phyloP scores from a whole-genome alignment of 2,329 filamentous ascomycete species.

The Fonsecaea nubica region DNA sequence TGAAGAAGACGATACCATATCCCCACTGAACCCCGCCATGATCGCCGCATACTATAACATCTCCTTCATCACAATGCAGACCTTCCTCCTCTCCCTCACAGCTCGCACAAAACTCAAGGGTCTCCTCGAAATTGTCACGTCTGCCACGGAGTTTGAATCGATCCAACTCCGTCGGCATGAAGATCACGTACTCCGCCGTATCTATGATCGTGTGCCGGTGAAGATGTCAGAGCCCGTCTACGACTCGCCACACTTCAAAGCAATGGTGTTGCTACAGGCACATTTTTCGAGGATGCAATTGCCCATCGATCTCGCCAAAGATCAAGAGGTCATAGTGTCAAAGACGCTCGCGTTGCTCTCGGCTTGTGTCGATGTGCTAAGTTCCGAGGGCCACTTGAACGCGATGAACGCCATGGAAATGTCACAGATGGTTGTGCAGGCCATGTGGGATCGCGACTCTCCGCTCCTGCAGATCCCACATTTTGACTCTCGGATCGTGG shows the following conservation, averaged over 20 bases:
- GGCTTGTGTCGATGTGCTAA: conserved; percentile 92
- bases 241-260: conserved; percentile 97
- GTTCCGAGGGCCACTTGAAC: conserved; percentile 93
- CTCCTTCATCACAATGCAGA: conserved; percentile 99
- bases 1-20: conserved; percentile 87
- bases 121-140: conserved; percentile 94
- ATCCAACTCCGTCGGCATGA: conserved; percentile 95
- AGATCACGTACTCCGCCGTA: conserved; percentile 81
- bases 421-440: conserved; percentile 98
- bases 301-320: conserved; percentile 92
- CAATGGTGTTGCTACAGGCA: conserved; percentile 94
- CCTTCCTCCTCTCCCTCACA: conserved; percentile 88
- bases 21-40: conserved; percentile 94
- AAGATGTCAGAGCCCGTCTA: conserved; percentile 88
- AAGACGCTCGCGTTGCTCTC: conserved; percentile 88
- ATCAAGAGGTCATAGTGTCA: conserved; percentile 85
- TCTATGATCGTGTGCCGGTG: conserved; percentile 92
- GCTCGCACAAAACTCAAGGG: conserved; percentile 93
- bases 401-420: conserved; percentile 99
- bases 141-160: conserved; percentile 93
- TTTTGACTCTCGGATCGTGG: conserved; percentile 80
- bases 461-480: conserved; percentile 97
- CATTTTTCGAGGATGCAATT: conserved; percentile 98
- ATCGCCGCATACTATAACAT: conserved; percentile 99
- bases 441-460: conserved; percentile 98